Percentiles rank a stretch among this genome's conserved stretches.
Conservation (phyloP, 2,329 filamentous ascomycete species). For the Lomentospora prolificans region DNA sequence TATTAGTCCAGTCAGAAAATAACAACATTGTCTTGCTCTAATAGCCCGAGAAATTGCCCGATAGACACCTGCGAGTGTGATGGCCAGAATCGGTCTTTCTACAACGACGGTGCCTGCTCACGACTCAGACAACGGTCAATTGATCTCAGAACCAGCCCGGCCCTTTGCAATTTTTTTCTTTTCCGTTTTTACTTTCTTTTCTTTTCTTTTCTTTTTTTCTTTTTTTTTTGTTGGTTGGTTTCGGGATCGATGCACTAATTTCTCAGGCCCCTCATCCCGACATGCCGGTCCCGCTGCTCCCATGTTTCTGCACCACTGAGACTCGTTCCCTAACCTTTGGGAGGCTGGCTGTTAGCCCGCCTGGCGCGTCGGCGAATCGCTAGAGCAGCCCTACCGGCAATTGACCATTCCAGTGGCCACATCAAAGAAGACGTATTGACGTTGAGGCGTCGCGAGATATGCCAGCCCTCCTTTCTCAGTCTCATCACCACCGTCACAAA, state of each 20-base stretch:
- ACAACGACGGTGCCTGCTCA: too few relatives aligned
- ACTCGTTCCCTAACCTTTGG: background rate
- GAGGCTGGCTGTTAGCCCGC: background rate
- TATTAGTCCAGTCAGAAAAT: too few relatives aligned
- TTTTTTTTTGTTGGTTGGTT: too few relatives aligned
- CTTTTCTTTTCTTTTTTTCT: too few relatives aligned
- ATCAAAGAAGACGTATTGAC: background rate
- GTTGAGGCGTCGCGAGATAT: too few relatives aligned
- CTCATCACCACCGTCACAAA: too few relatives aligned
- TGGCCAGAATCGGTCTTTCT: too few relatives aligned
- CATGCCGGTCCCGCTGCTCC: background rate
- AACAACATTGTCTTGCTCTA: background rate
- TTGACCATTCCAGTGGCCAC: background rate
- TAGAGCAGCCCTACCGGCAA: constrained; percentile 1
- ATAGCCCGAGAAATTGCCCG: background rate
- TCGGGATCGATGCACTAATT: background rate
- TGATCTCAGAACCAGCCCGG: background rate
- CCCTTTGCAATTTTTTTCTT: too few relatives aligned
- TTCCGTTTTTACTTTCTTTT: too few relatives aligned
- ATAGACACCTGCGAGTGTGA: background rate
- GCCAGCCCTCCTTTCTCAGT: too few relatives aligned
- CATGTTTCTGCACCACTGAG: background rate
- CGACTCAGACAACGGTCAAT: background rate
- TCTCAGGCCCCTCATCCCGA: background rate
- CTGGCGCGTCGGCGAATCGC: background rate